Evolutionary conservation across 2,329 filamentous ascomycete species (phyloP).

Genomic region (Berkeleyomyces basicola): DNA sequence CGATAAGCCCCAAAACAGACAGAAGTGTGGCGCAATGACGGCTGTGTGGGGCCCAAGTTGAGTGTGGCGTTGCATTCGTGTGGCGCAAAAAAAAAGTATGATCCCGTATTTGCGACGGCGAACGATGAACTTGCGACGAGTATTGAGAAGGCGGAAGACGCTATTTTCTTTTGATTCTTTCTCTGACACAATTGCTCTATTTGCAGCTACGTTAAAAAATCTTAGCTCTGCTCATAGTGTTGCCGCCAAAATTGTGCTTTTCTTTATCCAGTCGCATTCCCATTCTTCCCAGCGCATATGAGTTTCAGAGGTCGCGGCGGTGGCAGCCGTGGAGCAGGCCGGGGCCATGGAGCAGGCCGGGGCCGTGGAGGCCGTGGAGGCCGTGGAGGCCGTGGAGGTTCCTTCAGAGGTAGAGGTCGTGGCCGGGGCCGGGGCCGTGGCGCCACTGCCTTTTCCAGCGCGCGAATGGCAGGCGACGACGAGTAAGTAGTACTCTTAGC

Average conservation of each 20-base stretch:
- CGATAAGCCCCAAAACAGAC: slow-evolving; percentile 8
- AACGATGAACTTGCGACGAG: background rate
- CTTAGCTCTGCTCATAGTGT: no score
- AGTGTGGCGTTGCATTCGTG: background rate
- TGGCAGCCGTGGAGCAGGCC: slow-evolving; percentile 6
- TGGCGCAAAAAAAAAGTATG: slow-evolving; percentile 5
- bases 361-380: slow-evolving; percentile 15
- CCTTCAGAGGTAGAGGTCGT: background rate
- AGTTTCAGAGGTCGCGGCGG: slow-evolving; percentile 14
- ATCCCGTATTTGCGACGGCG: background rate
- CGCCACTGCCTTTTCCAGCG: slow-evolving; percentile 28
- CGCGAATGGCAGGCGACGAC: slow-evolving; percentile 25
- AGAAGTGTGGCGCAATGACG: slow-evolving; percentile 5
- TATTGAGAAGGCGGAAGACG: background rate
- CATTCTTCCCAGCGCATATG: slow-evolving; percentile 1
- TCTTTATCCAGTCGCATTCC: background rate
- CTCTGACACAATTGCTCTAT: background rate
- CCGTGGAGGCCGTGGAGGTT: slow-evolving; percentile 15
- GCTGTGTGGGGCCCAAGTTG: background rate
- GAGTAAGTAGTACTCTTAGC: slow-evolving; percentile 20
- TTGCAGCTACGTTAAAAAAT: background rate
- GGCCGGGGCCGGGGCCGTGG: slow-evolving; percentile 21
- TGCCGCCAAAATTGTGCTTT: background rate
- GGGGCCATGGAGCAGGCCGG: slow-evolving; percentile 13
- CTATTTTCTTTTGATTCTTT: background rate